phyloP scores from a whole-genome alignment of 2,329 filamentous ascomycete species.

The Teratosphaeriaceae sp. region DNA sequence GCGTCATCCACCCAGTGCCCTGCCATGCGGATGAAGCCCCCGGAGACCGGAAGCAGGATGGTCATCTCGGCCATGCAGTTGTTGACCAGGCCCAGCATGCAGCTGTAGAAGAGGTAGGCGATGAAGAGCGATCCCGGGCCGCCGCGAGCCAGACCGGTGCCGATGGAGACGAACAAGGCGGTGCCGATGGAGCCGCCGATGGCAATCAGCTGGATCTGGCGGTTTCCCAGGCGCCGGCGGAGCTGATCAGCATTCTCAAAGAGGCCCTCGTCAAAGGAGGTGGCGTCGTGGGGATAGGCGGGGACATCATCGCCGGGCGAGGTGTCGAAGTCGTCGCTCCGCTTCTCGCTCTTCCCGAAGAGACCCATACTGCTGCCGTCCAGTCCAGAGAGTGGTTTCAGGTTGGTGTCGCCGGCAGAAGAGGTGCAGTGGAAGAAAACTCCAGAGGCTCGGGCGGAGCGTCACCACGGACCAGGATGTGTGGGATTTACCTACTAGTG shows the following conservation, averaged over 20 bases:
- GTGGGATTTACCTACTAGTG: no score
- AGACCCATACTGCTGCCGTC: background rate
- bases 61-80: constrained; percentile 62
- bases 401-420: no score
- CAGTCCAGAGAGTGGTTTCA: no score
- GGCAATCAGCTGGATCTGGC: constrained; percentile 31
- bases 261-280: background rate
- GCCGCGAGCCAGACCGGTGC: constrained; percentile 46
- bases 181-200: constrained; percentile 31
- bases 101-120: constrained; percentile 51
- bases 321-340: no score
- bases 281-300: background rate
- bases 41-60: constrained; percentile 55
- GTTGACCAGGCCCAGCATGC: constrained; percentile 55
- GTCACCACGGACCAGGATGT: no score
- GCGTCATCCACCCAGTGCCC: constrained; percentile 62
- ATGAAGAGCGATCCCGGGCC: constrained; percentile 51
- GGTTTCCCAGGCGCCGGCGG: constrained; percentile 26
- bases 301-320: no score
- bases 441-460: no score
- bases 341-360: background rate
- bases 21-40: constrained; percentile 58
- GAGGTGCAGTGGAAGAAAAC: no score
- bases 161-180: constrained; percentile 42
- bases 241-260: constrained; percentile 14